Evolutionary conservation across 2,329 filamentous ascomycete genomes (phyloP), one percentile per base, ranked within the genome.

Genomic region (Zasmidium angulare): DNA sequence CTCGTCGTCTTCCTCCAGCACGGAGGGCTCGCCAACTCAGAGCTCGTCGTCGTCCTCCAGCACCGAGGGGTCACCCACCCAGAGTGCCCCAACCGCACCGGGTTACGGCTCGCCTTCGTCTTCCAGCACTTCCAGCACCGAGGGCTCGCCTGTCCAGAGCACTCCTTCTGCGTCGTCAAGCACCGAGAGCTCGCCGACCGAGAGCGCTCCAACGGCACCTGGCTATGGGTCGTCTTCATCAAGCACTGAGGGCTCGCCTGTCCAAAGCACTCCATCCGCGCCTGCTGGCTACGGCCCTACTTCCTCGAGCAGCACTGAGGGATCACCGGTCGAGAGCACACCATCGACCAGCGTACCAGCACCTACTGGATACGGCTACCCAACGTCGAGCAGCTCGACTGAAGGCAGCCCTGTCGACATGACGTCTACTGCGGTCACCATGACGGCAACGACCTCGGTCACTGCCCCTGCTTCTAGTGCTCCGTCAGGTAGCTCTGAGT

Each of bases 201-300:
- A 36, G 29, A 50, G 21, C 14, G 46, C 50, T 9, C 60, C 60
- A 48, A 43, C 57, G 2, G 31, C 52, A 47, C 21, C 40, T 22
- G 52, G 52, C 22, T 24, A 24, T 14, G 31, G 24, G 9, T 21
- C 19, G 6, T 23, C 52, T 14, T 31, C 46, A 19, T 48, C 55
- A 24, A 56, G 53, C 20, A 62, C 60, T 43, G 53, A 53, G 51
- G 57, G 23, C 40, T 49, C 48, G 19, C 60, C 60, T 2, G 48
- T 50, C 12, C 19, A 47, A 12, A 49, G 36, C 36, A 43, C 7
- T 17, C 36, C 36, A 7, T 3, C 6, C 4, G 4, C 26, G 21
- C 19, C 26, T n/a, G 10, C 23, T 3, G 50, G 20, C 14, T 52
- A 40, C 26, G 50, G 11, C 10, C 24, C 24, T 9, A 3, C 50